Base-by-base conservation (phyloP, 768 basidiomycete species). In the Trametes maxima region DNA sequence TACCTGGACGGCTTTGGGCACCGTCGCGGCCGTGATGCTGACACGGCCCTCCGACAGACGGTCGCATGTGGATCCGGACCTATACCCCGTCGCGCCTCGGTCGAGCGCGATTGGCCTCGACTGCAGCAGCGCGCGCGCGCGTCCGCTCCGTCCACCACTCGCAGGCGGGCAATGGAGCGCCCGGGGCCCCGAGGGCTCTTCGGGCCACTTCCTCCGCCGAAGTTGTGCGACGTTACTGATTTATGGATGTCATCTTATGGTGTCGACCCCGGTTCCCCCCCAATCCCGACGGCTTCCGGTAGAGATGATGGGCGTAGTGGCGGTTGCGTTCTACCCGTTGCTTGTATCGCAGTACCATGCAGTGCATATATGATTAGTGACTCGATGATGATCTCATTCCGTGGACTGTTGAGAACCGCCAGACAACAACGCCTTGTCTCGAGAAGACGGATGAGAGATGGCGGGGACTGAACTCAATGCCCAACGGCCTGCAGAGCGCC, bases 221-320 rank as follows among this genome's bases (percentile, higher is more conserved):
- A 40, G 60, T 35, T 36, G 28, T 55, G 35, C 28, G 62, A 63
- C 39, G 53, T 58, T 54, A 28, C 52, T 63, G 51, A 58, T 49
- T 63, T 63, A 63, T 63, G 62, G 62, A 57, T 47, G 56, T 58
- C 62, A 54, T 58, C 39, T 44, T 63, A 63, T 57, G 52, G 62
- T 57, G 52, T 57, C 51, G 46, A 36, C 40, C 39, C 55, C 51
- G 25, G 48, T 42, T 40, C 39, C 39, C 54, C 52, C 39, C 36
- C 35, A 19, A 43, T 21, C 22, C 39, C 22, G 28, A 28, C 46
- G 55, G 60, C 42, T 25, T 46, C 49, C 48, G 60, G 54, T 44
- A 28, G 21, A 50, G 54, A 56, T 33, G 28, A 33, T 43, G 43
- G 49, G 55, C 49, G 50, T 57, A 39, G 61, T 56, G 54, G 60